phyloP scores from a whole-genome alignment of 2,329 filamentous ascomycete species.

The Penicillium verrucosum region DNA sequence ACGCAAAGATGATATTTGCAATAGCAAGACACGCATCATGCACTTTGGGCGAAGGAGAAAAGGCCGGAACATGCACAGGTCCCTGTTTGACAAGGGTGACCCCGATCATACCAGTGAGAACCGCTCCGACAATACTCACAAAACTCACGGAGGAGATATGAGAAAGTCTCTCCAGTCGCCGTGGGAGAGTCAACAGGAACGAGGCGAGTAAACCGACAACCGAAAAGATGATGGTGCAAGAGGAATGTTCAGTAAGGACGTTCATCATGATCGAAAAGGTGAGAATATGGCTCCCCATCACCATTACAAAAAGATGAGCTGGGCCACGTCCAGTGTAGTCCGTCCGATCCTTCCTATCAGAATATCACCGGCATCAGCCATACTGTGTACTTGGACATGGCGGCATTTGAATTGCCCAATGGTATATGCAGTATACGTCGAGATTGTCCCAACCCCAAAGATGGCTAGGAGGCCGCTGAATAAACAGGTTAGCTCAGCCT shows the following conservation, averaged over 20 bases:
- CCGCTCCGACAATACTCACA: slow-evolving; percentile 59
- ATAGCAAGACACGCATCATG: slow-evolving; percentile 56
- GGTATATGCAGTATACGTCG: slow-evolving; percentile 56
- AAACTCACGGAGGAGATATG: slow-evolving; percentile 60
- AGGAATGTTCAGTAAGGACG: slow-evolving; percentile 55
- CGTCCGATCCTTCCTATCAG: slow-evolving; percentile 58
- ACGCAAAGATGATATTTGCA: slow-evolving; percentile 66
- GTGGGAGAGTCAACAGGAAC: slow-evolving; percentile 55
- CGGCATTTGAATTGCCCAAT: slow-evolving; percentile 54
- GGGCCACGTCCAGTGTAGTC: slow-evolving; percentile 58
- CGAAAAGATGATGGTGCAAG: slow-evolving; percentile 60
- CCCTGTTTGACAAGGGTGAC: slow-evolving; percentile 50
- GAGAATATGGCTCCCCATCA: slow-evolving; percentile 64
- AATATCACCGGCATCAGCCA: slow-evolving; percentile 62
- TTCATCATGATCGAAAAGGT: slow-evolving; percentile 66
- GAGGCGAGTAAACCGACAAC: slow-evolving; percentile 55
- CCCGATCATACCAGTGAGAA: slow-evolving; percentile 61
- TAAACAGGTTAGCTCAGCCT: neutral
- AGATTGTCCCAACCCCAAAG: slow-evolving; percentile 49
- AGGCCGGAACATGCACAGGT: slow-evolving; percentile 28
- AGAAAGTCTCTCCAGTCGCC: slow-evolving; percentile 58
- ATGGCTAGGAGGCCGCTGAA: slow-evolving; percentile 49
- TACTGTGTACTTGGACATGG: slow-evolving; percentile 59
- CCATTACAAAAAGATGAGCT: slow-evolving; percentile 62
- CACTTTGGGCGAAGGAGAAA: slow-evolving; percentile 41